Evolutionary conservation across 139 green algal species (phyloP), one percentile per base, ranked within the genome.

Genomic region (Micromonas commoda): DNA sequence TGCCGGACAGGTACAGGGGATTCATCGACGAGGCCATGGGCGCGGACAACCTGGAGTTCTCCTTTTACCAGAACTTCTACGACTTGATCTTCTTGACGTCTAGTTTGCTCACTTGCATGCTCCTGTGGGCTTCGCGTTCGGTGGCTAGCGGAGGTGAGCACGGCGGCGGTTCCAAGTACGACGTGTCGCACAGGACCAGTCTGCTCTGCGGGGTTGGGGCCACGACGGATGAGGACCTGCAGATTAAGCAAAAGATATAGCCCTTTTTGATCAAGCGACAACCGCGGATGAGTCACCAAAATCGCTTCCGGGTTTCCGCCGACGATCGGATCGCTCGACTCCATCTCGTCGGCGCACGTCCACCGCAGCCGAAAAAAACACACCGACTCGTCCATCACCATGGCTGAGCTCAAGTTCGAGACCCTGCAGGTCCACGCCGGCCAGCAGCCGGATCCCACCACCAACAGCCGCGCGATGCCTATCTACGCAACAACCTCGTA

Each of bases 401-500:
- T n/a, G n/a, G n/a, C 35, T 28, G 71, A 78, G 19, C 33, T 68
- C 4, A 67, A 80, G 29, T 80, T 80, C 37, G 74, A 80, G 51
- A 80, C 74, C 19, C 29, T 80, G 19, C 60, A 73, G 31, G 74
- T 80, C 26, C 74, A 80, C 64, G 74, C 61, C 3, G 74, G 74
- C 0, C 74, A 80, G 66, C 29, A n/a, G 2, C 38, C 54, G 23
- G 74, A 80, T 32, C 60, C 74, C 24, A 16, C 74, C 31, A 80
- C 74, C 32, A 80, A 80, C 29, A 63, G 60, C 1, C 74, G 74
- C 35, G 74, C 74, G 63, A 61, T 80, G 13, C 74, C 74, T 1
- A 80, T 80, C 37, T 80, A 80, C 34, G 74, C 74, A 13, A 80
- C 74, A 1, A 60, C 74, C 2, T 73, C 60, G 4, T 80, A 80